These are phyloP conservation scores for Nasturtium officinale DNA, from an alignment of 345 rosid genomes.

Conservation along the genomic window DNA sequence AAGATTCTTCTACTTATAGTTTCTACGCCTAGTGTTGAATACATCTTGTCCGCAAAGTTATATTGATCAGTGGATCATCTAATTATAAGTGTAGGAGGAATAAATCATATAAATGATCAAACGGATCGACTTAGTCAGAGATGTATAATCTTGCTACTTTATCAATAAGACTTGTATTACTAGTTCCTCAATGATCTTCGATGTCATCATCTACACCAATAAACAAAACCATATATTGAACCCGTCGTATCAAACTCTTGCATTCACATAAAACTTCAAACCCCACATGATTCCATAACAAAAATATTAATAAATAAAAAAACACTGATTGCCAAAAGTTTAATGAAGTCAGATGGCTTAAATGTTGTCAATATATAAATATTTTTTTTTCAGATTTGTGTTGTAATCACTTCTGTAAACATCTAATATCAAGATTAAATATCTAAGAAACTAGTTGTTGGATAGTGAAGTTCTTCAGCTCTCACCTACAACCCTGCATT, in stretches of 20 bases:
- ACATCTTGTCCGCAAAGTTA: neutral
- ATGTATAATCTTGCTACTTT: constrained; percentile 25
- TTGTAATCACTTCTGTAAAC: constrained; percentile 21
- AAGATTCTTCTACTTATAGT: constrained; percentile 75
- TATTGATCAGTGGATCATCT: constrained; percentile 23
- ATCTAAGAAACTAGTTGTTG: constrained; percentile 21
- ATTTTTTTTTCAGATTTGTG: too few species aligned
- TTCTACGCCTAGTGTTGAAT: constrained; percentile 58
- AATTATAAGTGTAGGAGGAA: constrained; percentile 34
- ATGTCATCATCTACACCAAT: neutral
- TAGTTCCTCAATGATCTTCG: constrained; percentile 1
- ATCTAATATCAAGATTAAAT: constrained; percentile 17
- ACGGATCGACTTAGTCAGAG: neutral
- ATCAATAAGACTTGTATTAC: constrained; percentile 14
- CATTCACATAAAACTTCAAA: neutral
- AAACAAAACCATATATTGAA: neutral
- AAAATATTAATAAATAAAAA: too few species aligned
- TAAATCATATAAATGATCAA: constrained; percentile 8
- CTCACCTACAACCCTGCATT: constrained; percentile 23
- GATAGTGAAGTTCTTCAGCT: constrained; percentile 16
- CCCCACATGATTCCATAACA: neutral
- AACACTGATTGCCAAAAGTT: constrained; percentile 5
- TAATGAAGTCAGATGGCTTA: constrained; percentile 18
- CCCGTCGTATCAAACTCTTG: neutral
- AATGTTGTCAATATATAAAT: too few species aligned